Evolutionary conservation across 139 green algal species (phyloP).

Genomic region (Yamagishiella unicocca): DNA sequence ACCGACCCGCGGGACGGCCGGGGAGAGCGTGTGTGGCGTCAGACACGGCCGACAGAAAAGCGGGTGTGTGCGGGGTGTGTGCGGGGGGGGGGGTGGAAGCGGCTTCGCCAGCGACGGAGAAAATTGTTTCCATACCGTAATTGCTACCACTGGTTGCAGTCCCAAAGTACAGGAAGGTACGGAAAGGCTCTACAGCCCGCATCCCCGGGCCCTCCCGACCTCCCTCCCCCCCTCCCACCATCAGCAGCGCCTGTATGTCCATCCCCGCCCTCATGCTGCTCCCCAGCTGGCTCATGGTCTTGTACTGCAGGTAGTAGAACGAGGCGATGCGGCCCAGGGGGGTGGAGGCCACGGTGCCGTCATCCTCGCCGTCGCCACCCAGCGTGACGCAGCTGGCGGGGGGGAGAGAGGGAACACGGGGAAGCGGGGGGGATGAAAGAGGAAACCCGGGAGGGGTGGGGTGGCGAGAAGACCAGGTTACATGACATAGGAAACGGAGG

Average conservation of each 20-base stretch:
- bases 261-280: constrained; percentile 70
- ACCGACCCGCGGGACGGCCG: background rate
- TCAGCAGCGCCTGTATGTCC: constrained; percentile 70
- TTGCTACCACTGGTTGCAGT: no score
- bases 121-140: no score
- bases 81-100: no score
- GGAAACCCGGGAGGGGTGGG: background rate
- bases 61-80: no score
- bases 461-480: no score
- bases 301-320: constrained; percentile 97
- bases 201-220: no score
- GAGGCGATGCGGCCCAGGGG: constrained; percentile 86
- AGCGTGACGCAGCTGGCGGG: constrained; percentile 1
- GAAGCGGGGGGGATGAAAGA: background rate
- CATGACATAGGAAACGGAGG: no score
- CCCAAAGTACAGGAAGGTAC: no score
- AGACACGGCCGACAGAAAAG: no score
- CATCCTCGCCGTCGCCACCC: constrained; percentile 72
- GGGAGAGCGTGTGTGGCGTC: no score
- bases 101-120: no score
- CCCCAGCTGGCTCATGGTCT: constrained; percentile 85
- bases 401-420: background rate
- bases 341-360: constrained; percentile 69
- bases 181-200: no score
- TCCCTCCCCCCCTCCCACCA: constrained; percentile 15